A percentile compares a stretch with the other conserved stretches of the same genome.
These are phyloP conservation scores for Xanthoconium separans DNA, from an alignment of 1,284 basidiomycete genomes.

Conservation along the genomic window DNA sequence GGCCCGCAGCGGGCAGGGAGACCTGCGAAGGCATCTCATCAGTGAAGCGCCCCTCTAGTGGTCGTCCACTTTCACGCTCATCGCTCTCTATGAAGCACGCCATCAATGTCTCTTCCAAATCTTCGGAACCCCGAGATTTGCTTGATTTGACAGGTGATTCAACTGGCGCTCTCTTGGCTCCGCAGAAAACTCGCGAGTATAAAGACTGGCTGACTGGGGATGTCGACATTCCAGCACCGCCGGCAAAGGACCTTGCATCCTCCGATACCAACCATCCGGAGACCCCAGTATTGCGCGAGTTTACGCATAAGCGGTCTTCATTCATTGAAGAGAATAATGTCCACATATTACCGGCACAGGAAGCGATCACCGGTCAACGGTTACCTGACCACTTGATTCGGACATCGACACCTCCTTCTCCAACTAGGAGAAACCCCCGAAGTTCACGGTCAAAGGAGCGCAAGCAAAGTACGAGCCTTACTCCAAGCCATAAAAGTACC, in stretches of 20 bases:
- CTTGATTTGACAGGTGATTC: conserved; percentile 19
- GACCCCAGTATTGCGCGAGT: conserved; percentile 57
- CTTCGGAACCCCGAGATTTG: conserved; percentile 17
- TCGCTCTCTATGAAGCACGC: conserved; percentile 24
- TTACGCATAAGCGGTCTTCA: conserved; percentile 69
- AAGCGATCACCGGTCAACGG: conserved; percentile 46
- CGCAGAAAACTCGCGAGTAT: conserved; percentile 28
- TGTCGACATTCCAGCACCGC: conserved; percentile 36
- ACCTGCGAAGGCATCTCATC: conserved; percentile 15
- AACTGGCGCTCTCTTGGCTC: conserved; percentile 2
- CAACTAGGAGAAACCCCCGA: conserved; percentile 27
- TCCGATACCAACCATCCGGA: conserved; percentile 19
- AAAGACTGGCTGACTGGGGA: conserved; percentile 76
- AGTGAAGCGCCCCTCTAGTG: conserved; percentile 20
- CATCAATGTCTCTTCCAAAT: conserved; percentile 16
- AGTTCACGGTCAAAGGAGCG: conserved; percentile 29
- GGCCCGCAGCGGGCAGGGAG: conserved; percentile 5
- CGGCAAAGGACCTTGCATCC: conserved; percentile 20
- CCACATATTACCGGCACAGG: conserved; percentile 43
- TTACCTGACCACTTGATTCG: conserved; percentile 23
- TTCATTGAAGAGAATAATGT: conserved; percentile 54
- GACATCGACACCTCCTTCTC: conserved; percentile 25
- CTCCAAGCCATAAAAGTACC: conserved; percentile 10
- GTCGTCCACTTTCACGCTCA: conserved; percentile 27
- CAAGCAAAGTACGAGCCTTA: conserved; percentile 11